These are phyloP conservation scores for Eimeria acervulina DNA, from an alignment of 169 alveolate species.

Conservation along the genomic window DNA sequence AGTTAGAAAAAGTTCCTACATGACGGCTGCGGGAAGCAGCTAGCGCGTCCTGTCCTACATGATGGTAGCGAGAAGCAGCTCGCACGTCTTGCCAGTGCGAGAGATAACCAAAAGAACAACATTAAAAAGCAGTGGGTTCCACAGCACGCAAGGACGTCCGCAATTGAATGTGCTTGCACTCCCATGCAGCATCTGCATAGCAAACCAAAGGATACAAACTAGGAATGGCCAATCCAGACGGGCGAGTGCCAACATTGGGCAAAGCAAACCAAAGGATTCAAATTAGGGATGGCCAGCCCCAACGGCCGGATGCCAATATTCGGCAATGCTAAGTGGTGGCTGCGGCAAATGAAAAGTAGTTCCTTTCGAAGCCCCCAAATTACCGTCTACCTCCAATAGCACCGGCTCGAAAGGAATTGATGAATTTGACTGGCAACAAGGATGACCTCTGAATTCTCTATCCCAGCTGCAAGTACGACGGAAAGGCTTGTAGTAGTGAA, in stretches of 20 bases:
- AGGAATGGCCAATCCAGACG: background rate
- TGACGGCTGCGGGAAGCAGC: background rate
- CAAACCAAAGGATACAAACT: background rate
- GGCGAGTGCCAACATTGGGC: background rate
- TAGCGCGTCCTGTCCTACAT: background rate
- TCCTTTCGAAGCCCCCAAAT: background rate
- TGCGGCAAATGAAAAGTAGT: background rate
- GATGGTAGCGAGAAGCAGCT: background rate
- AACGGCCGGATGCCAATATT: background rate
- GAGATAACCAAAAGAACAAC: background rate
- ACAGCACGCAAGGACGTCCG: background rate
- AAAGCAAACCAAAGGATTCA: background rate
- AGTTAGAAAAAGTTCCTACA: background rate
- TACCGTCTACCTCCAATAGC: background rate
- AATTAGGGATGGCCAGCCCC: background rate
- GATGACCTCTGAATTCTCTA: background rate
- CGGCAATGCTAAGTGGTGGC: background rate
- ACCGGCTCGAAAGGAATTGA: background rate
- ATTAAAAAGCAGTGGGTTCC: background rate
- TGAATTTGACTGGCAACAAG: background rate
- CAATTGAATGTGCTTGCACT: background rate
- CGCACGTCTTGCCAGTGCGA: background rate
- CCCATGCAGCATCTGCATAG: background rate
- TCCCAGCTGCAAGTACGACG: background rate
- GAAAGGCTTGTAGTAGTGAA: constrained; percentile 22